Conservation (phyloP, 345 rosid genomes). For the Lepidium didymum region DNA sequence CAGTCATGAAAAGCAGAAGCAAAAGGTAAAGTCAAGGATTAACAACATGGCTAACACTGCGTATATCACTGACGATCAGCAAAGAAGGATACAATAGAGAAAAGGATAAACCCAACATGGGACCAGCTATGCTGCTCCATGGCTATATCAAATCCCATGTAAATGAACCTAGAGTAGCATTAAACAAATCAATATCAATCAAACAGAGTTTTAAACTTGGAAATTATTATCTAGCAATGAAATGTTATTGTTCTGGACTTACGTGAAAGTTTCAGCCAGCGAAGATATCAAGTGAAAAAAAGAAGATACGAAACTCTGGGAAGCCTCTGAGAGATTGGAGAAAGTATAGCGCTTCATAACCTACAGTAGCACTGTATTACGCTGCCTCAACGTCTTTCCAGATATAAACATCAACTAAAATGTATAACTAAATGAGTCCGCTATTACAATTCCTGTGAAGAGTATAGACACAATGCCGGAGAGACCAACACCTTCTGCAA, state of each 20-base stretch:
- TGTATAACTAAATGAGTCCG: not conserved
- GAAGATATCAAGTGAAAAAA: slow-evolving; percentile 96
- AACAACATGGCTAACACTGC: slow-evolving; percentile 9
- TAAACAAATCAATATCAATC: slow-evolving; percentile 2
- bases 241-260: slow-evolving; percentile 19
- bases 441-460: slow-evolving; percentile 81
- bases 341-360: slow-evolving; percentile 92
- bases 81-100: slow-evolving; percentile 86
- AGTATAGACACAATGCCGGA: slow-evolving; percentile 96
- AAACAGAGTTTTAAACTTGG: not conserved
- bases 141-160: slow-evolving; percentile 98
- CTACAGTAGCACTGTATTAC: slow-evolving; percentile 13
- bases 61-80: not conserved
- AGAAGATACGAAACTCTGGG: slow-evolving; percentile 79
- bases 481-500: slow-evolving; percentile 97
- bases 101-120: slow-evolving; percentile 82
- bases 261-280: slow-evolving; percentile 92
- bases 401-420: slow-evolving; percentile 26
- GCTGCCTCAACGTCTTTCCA: not conserved
- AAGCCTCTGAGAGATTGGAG: slow-evolving; percentile 84
- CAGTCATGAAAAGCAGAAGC: slow-evolving; percentile 9
- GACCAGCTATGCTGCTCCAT: slow-evolving; percentile 99
- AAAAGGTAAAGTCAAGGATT: slow-evolving; percentile 44
- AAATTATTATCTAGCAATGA: not conserved
- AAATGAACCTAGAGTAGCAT: slow-evolving; percentile 63